These are phyloP conservation scores for Ampelocalamus luodianensis DNA, from an alignment of 176 grass and related monocot genomes.

Conservation along the genomic window DNA sequence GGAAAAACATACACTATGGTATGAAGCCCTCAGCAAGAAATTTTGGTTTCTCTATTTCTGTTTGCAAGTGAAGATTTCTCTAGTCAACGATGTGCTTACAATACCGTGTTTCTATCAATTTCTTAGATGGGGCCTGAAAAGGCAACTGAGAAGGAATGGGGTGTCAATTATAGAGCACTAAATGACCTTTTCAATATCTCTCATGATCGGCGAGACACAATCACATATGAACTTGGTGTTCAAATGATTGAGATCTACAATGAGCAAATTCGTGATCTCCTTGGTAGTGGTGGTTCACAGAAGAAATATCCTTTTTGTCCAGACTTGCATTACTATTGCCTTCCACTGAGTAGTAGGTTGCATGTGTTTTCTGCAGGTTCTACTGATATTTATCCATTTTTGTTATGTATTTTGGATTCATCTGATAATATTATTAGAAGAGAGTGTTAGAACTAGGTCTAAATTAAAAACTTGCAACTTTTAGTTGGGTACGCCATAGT, in stretches of 20 bases:
- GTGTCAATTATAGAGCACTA: slow-evolving; percentile 87
- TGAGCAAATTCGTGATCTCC: slow-evolving; percentile 90
- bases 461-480: neutral
- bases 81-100: slow-evolving; percentile 22
- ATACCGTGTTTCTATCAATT: slow-evolving; percentile 39
- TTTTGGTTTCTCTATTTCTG: slow-evolving; percentile 20
- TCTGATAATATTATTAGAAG: slow-evolving; percentile 22
- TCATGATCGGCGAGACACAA: slow-evolving; percentile 53
- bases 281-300: slow-evolving; percentile 61
- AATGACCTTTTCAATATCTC: slow-evolving; percentile 91
- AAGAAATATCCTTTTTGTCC: slow-evolving; percentile 88
- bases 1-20: slow-evolving; percentile 99
- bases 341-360: neutral
- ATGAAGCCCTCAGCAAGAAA: slow-evolving; percentile 36
- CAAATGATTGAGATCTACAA: slow-evolving; percentile 99
- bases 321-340: slow-evolving; percentile 32
- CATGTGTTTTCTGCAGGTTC: slow-evolving; percentile 24
- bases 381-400: neutral
- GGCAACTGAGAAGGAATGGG: slow-evolving; percentile 73
- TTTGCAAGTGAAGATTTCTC: slow-evolving; percentile 17
- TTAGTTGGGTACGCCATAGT: neutral
- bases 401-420: slow-evolving; percentile 20
- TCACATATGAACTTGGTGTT: slow-evolving; percentile 77
- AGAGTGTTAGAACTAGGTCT: neutral
- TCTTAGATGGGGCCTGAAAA: slow-evolving; percentile 73